Base-by-base conservation (phyloP, 352 stramenopile species). In the Nothophytophthora sp. region DNA sequence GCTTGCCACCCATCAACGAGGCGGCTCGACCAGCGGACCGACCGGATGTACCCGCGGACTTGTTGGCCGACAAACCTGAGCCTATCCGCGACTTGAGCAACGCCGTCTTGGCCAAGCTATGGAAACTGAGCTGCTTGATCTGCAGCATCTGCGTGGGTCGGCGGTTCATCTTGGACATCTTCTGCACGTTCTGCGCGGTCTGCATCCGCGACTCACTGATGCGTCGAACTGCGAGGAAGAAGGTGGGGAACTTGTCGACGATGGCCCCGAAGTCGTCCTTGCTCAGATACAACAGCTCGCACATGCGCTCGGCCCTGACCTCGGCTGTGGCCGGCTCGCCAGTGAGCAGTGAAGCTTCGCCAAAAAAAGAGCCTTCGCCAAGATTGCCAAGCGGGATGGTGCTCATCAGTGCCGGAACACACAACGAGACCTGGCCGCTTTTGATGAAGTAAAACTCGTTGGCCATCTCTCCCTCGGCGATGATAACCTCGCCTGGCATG, bases 371-470 rank as follows among this genome's bases (percentile, higher is more conserved):
- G 7, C 81, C 81, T 60, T 88, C 81, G 10, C 72, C 68, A 1
- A 92, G 73, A 25, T 84, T 86, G 5, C 79, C 81, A 4, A 92
- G 36, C 16, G 82, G 77, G 23, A 86, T 59, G 7, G 63, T 53
- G 11, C 68, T 40, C 2, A 64, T 41, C 3, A 67, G 35, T 2
- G 50, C 50, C 5, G 55, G 55, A 4, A 86, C 72, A n/a, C 62
- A 78, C 1, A 88, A 57, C 9, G 71, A 85, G 9, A 89, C 81
- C 24, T 70, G 68, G 1, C 74, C 79, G 40, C 66, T 73, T 39
- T 85, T 86, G 45, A 92, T 90, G 27, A 92, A 88, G 50, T 90
- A 92, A 42, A 92, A 89, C 57, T 89, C 75, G 18, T 44, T 71
- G 24, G 60, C 69, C 32, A 78, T 40, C 55, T 92, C 81, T 20